Percentiles rank a stretch among this genome's conserved stretches.
These are phyloP conservation scores for Rusavskia elegans DNA, from an alignment of 495 filamentous ascomycete genomes.

Conservation along the genomic window DNA sequence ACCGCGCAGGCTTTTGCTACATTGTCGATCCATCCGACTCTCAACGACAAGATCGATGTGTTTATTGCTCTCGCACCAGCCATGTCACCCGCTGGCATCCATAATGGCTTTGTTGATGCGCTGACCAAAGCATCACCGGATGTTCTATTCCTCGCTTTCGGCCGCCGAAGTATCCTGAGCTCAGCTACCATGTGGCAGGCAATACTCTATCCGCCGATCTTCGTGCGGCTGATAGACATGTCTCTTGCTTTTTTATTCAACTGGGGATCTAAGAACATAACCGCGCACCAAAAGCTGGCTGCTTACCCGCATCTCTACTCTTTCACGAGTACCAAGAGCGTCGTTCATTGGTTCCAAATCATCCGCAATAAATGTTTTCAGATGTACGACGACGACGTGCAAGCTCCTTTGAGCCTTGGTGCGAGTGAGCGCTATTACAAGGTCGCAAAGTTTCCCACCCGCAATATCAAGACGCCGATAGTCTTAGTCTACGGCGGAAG, in stretches of 20 bases:
- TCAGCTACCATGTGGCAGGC: constrained; percentile 96
- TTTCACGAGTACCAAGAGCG: constrained; percentile 86
- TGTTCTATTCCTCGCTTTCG: constrained; percentile 85
- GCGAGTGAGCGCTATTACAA: constrained; percentile 58
- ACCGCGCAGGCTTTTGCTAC: constrained; percentile 94
- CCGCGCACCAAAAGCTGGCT: constrained; percentile 75
- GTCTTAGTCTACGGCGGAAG: constrained; percentile 85
- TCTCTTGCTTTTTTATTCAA: constrained; percentile 71
- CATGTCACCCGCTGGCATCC: constrained; percentile 86
- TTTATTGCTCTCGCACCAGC: constrained; percentile 96
- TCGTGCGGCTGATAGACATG: constrained; percentile 74
- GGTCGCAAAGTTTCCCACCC: constrained; percentile 88
- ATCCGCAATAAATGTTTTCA: constrained; percentile 90
- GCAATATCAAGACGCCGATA: constrained; percentile 92
- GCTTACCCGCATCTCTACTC: constrained; percentile 96
- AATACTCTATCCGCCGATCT: constrained; percentile 88
- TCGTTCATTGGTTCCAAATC: constrained; percentile 99
- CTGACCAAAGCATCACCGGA: constrained; percentile 88
- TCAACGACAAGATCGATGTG: constrained; percentile 88
- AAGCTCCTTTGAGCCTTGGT: constrained; percentile 41
- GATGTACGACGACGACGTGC: constrained; percentile 94
- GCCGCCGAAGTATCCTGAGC: constrained; percentile 80
- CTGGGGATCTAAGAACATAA: constrained; percentile 80
- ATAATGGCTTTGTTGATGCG: constrained; percentile 76
- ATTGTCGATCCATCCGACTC: constrained; percentile 77